Base-by-base conservation (phyloP, 2,329 filamentous ascomycete genomes). In the Pseudogymnoascus sp. region DNA sequence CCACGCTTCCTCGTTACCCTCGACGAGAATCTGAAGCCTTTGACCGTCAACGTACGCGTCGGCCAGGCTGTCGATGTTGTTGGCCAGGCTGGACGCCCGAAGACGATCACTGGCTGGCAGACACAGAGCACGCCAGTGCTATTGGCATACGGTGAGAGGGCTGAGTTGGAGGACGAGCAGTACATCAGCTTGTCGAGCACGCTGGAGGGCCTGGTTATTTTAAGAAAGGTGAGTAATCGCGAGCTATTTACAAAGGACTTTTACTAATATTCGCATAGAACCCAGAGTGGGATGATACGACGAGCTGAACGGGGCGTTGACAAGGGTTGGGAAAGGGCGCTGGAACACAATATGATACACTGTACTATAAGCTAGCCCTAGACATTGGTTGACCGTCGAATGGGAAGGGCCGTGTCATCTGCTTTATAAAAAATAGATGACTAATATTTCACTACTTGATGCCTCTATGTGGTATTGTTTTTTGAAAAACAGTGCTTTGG, bases 71-170 rank as follows among this genome's bases (percentile, higher is more conserved):
- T 99, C 19, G 95, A 99, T 75, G 93, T 99, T 45, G 95, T 99
- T 43, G 96, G 95, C 62, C 95, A 98, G 77, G 95, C 96, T 11
- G 95, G 95, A 75, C 86, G 93, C 67, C 95, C 95, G 70, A 98
- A 99, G 88, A 99, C 95, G 1, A 99, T 99, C 72, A 99, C 95
- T 8, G 95, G 95, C 62, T 99, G 95, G 95, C 95, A 99, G 79
- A 99, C 95, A 69, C 95, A 99, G 81, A 97, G 91, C 80, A 99
- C 95, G n/a, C 95, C 95, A 0, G 95, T 99, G 57, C 81, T 99
- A 65, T 80, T 99, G 71, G 89, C 91, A n/a, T 89, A 96, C 73
- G 95, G 96, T 31, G 95, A 99, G 81, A 85, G 96, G 72, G 95
- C 95, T 8, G 95, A 99, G 81, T 81, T 99, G 61, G 95, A 99